Evolutionary conservation across 2,329 filamentous ascomycete species (phyloP).

Genomic region (Epichloe scottii): DNA sequence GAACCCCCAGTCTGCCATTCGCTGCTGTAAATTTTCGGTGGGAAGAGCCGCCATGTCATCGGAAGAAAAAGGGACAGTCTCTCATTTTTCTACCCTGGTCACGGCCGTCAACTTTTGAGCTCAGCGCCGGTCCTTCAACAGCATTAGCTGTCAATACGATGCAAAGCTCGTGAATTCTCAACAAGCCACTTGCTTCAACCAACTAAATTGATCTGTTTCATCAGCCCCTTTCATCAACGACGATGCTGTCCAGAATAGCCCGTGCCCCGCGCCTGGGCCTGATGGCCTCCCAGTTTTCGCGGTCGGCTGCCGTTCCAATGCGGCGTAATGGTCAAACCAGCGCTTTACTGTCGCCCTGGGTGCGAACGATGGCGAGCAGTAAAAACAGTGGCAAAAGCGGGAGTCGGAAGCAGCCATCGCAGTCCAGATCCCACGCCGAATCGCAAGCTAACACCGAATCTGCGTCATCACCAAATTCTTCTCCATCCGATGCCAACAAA

Average conservation of each 20-base stretch:
- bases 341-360: constrained; percentile 14
- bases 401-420: constrained; percentile 5
- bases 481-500: constrained; percentile 1
- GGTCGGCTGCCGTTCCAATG: constrained; percentile 13
- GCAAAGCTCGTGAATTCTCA: constrained; percentile 1
- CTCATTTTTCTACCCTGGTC: not conserved
- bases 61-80: not conserved
- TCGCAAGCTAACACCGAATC: constrained; percentile 7
- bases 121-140: not conserved
- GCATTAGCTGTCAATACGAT: not conserved
- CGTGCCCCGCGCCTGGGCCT: constrained; percentile 21
- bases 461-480: not conserved
- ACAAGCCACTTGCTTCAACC: not conserved
- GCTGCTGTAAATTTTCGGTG: constrained; percentile 2
- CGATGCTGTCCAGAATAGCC: constrained; percentile 29
- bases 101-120: not conserved
- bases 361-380: constrained; percentile 18
- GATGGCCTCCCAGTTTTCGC: constrained; percentile 17
- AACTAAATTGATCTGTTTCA: not conserved
- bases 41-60: constrained; percentile 1
- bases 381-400: constrained; percentile 3
- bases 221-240: constrained; percentile 2
- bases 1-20: not conserved
- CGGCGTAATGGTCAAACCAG: constrained; percentile 14
- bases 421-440: not conserved